Evolutionary conservation across 176 grass and related monocot genomes (phyloP).

Genomic region (Melocanna baccifera): DNA sequence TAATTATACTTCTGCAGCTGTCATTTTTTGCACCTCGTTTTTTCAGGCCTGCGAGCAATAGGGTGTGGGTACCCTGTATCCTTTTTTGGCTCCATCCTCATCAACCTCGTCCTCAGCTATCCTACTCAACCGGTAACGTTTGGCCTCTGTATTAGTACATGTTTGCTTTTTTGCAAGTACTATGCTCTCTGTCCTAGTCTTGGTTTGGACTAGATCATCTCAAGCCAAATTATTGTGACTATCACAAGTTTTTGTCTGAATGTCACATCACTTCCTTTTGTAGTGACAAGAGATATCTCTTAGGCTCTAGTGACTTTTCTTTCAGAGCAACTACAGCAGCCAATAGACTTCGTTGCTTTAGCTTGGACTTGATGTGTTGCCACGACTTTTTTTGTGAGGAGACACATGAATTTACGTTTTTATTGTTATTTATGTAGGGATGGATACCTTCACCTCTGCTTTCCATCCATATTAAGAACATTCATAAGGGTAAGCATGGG

Average conservation of each 20-base stretch:
- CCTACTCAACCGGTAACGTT: conserved; percentile 55
- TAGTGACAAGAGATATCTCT: neutral
- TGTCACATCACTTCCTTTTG: neutral
- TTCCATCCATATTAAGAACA: conserved; percentile 57
- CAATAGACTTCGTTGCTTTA: neutral
- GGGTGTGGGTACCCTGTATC: conserved; percentile 31
- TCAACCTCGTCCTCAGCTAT: conserved; percentile 46
- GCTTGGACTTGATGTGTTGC: neutral
- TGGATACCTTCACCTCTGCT: conserved; percentile 60
- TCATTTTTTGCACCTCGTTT: neutral
- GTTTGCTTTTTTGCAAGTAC: neutral
- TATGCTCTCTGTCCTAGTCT: neutral
- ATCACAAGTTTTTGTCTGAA: neutral
- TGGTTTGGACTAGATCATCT: neutral
- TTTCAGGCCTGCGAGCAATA: conserved; percentile 47
- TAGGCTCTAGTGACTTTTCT: neutral
- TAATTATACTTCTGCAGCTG: neutral
- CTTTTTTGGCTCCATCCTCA: neutral
- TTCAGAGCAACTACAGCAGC: neutral
- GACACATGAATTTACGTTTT: neutral
- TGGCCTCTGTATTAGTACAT: neutral
- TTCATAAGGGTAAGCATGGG: conserved; percentile 68
- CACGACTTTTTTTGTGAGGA: neutral
- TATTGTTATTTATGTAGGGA: conserved; percentile 14
- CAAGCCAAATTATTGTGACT: neutral